Evolutionary conservation across 305 asterid genomes (phyloP).

Genomic region (Fraxinus ornus): DNA sequence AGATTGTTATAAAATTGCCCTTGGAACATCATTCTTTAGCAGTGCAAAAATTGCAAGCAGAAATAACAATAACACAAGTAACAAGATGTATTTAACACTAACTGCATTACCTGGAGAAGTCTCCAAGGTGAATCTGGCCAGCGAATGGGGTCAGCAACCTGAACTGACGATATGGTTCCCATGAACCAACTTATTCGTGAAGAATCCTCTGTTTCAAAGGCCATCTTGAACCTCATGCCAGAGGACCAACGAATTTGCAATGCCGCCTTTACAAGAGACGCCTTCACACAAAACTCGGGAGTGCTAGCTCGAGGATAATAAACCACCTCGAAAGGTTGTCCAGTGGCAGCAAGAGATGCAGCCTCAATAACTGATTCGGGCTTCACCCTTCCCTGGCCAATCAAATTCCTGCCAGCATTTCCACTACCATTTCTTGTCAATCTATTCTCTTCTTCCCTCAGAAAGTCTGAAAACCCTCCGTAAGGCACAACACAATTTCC

Average conservation of each 20-base stretch:
- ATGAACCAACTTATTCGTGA: conserved; percentile 58
- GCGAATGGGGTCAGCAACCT: conserved; percentile 42
- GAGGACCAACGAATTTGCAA: conserved; percentile 46
- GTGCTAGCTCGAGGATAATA: conserved; percentile 53
- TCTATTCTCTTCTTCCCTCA: conserved; percentile 38
- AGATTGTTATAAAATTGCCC: neutral
- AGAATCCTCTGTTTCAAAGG: conserved; percentile 56
- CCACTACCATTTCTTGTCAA: conserved; percentile 28
- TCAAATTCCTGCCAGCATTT: conserved; percentile 21
- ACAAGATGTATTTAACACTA: conserved; percentile 6
- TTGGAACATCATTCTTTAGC: neutral
- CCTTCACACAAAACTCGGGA: conserved; percentile 50
- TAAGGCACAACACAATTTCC: conserved; percentile 41
- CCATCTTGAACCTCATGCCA: conserved; percentile 56
- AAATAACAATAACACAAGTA: neutral
- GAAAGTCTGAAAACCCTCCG: conserved; percentile 46
- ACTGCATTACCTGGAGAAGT: conserved; percentile 42
- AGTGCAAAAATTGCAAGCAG: neutral
- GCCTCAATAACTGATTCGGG: conserved; percentile 47
- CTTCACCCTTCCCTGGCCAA: conserved; percentile 35
- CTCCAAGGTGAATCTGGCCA: conserved; percentile 64
- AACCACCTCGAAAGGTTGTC: conserved; percentile 46
- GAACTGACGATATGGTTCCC: conserved; percentile 54
- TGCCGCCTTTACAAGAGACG: conserved; percentile 42
- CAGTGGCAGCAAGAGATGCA: conserved; percentile 41